Evolutionary conservation across 768 basidiomycete species (phyloP).

Genomic region (Boletellus emodensis): DNA sequence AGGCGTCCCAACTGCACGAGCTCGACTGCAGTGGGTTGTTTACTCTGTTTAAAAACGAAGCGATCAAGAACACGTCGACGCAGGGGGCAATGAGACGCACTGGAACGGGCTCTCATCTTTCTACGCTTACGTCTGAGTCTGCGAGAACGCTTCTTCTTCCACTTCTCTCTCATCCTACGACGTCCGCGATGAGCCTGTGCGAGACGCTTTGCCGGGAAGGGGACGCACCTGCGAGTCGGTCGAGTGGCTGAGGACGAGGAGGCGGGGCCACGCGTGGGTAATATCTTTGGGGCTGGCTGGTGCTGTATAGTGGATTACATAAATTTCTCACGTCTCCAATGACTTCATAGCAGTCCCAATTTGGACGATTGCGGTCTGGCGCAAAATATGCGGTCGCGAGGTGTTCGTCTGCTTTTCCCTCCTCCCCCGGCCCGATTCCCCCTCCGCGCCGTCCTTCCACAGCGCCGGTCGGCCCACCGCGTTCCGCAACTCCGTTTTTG

Average conservation of each 20-base stretch:
- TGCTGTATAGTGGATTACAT: slow-evolving; percentile 36
- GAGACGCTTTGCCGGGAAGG: neutral
- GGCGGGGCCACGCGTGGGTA: slow-evolving; percentile 10
- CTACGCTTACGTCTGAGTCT: slow-evolving; percentile 91
- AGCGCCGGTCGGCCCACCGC: slow-evolving; percentile 10
- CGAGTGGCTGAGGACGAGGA: slow-evolving; percentile 28
- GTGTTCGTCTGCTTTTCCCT: slow-evolving; percentile 1
- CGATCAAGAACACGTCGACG: neutral
- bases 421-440: neutral
- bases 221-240: slow-evolving; percentile 27
- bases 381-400: slow-evolving; percentile 8
- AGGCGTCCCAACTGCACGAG: slow-evolving; percentile 23
- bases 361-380: neutral
- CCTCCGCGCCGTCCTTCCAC: neutral
- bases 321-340: slow-evolving; percentile 18
- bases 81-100: slow-evolving; percentile 43
- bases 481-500: neutral
- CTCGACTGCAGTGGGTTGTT: slow-evolving; percentile 27
- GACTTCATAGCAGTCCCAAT: slow-evolving; percentile 9
- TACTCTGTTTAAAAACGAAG: slow-evolving; percentile 31
- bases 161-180: slow-evolving; percentile 90
- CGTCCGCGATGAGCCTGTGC: neutral
- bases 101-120: slow-evolving; percentile 95
- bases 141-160: slow-evolving; percentile 94
- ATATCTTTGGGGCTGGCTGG: slow-evolving; percentile 26